Evolutionary conservation across 169 alveolate genomes (phyloP).

Genomic region (Plasmodium ovale): DNA sequence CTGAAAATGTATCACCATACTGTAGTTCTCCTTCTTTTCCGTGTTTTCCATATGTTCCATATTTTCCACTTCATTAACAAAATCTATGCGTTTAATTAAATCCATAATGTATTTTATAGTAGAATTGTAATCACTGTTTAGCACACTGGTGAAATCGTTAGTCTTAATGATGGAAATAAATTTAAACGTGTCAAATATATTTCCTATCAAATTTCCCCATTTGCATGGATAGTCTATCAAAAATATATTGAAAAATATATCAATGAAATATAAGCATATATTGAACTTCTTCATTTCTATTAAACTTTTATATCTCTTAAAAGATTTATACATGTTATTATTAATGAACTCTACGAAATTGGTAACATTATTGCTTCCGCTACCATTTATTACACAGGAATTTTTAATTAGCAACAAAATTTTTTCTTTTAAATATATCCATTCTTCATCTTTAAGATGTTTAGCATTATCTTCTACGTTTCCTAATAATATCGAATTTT

Average conservation of each 20-base stretch:
- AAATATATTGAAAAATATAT: constrained; percentile 51
- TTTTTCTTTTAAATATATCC: constrained; percentile 55
- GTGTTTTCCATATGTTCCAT: neutral
- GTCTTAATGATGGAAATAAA: constrained; percentile 41
- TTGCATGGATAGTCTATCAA: constrained; percentile 59
- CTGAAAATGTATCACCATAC: constrained; percentile 44
- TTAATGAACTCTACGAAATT: constrained; percentile 18
- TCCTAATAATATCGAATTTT: constrained; percentile 23
- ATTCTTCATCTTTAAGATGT: constrained; percentile 37
- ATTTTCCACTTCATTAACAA: constrained; percentile 10
- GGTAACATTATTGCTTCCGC: neutral
- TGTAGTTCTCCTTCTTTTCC: constrained; percentile 1
- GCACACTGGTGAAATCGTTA: constrained; percentile 19
- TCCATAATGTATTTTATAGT: constrained; percentile 39
- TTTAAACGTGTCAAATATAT: constrained; percentile 37
- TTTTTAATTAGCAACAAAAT: constrained; percentile 47
- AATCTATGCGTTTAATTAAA: neutral
- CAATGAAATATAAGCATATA: constrained; percentile 72
- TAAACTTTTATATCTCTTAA: constrained; percentile 51
- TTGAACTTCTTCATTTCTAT: constrained; percentile 69
- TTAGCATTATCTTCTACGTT: constrained; percentile 21
- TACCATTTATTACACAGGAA: constrained; percentile 53
- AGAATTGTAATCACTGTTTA: constrained; percentile 32
- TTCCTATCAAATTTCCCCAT: constrained; percentile 46
- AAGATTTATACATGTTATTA: constrained; percentile 60